These are phyloP conservation scores for Eucalyptus dawsonii DNA, from an alignment of 345 rosid species.

Conservation along the genomic window DNA sequence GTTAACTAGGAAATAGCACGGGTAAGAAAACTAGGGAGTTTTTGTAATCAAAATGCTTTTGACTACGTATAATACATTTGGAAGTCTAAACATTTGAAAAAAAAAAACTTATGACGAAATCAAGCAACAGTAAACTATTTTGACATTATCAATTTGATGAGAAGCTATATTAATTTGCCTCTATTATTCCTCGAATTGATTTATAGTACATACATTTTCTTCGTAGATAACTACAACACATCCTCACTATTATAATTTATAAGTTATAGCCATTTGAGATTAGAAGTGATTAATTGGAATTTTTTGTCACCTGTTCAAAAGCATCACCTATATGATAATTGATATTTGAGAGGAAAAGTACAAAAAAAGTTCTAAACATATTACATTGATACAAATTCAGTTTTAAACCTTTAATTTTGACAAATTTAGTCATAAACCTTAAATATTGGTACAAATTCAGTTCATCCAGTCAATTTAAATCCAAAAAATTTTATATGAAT, in stretches of 20 bases:
- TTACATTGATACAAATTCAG: too few relatives aligned
- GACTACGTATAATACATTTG: rapidly evolving
- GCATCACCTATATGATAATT: background rate
- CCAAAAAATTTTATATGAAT: too few relatives aligned
- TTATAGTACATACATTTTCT: too few relatives aligned
- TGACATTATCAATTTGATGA: background rate
- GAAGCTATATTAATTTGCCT: background rate
- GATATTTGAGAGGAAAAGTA: too few relatives aligned
- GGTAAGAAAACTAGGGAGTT: background rate
- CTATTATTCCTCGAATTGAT: background rate
- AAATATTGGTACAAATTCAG: rapidly evolving
- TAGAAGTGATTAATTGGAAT: background rate
- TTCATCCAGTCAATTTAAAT: too few relatives aligned
- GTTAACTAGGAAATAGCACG: background rate
- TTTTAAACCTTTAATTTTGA: too few relatives aligned
- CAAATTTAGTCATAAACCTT: too few relatives aligned
- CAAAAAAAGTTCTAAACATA: too few relatives aligned
- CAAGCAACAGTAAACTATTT: background rate
- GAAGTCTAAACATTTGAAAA: background rate
- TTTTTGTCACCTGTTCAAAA: rapidly evolving
- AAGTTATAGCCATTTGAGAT: background rate
- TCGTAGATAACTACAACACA: background rate
- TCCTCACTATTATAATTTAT: too few relatives aligned
- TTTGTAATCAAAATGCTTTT: background rate
- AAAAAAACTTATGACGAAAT: background rate